These are phyloP conservation scores for Cercospora citrullina DNA, from an alignment of 2,329 filamentous ascomycete species.

Conservation along the genomic window DNA sequence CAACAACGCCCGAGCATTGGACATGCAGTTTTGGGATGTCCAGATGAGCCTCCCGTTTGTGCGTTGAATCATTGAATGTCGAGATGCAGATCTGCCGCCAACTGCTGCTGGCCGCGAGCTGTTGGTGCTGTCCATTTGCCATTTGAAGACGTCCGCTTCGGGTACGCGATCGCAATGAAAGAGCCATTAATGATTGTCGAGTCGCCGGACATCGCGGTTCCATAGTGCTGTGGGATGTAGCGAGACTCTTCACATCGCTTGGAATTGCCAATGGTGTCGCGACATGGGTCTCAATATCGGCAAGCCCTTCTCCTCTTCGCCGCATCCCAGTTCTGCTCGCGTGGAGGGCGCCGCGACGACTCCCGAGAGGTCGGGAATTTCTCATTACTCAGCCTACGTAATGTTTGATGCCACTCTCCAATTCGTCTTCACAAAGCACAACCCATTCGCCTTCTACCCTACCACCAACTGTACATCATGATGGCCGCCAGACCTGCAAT, in stretches of 20 bases:
- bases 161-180: neutral
- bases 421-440: neutral
- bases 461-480: neutral
- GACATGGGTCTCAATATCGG: neutral
- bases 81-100: neutral
- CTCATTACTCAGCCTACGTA: conserved; percentile 4
- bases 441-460: neutral
- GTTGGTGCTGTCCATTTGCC: neutral
- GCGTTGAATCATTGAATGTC: neutral
- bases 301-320: no score
- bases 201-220: neutral
- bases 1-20: neutral
- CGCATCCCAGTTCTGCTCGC: no score
- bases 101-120: neutral
- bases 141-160: neutral
- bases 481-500: conserved; percentile 6
- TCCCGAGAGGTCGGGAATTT: neutral
- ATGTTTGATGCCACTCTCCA: neutral
- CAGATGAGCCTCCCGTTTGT: neutral
- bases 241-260: neutral
- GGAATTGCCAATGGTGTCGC: neutral
- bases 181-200: neutral
- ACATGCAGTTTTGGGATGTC: neutral
- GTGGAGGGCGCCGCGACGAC: neutral
- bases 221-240: neutral